Percentiles rank a stretch among this genome's conserved stretches.
These are phyloP conservation scores for Ophiostoma piceae DNA, from an alignment of 2,329 filamentous ascomycete genomes.

Conservation along the genomic window DNA sequence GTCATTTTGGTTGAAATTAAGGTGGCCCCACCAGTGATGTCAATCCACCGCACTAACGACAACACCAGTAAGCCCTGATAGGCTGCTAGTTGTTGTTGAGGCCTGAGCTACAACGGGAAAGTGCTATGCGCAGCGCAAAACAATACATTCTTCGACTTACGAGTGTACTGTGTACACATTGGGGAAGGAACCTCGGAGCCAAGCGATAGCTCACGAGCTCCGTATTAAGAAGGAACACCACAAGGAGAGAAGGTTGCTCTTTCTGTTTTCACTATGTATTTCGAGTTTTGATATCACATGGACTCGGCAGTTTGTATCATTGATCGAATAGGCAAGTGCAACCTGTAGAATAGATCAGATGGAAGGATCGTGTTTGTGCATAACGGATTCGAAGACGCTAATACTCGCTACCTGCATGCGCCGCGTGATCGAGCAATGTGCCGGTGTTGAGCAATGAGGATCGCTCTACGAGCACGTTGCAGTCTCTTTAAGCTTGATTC, in stretches of 20 bases:
- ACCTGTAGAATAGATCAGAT: neutral
- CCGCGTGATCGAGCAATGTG: neutral
- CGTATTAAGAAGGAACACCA: neutral
- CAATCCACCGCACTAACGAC: constrained; percentile 8
- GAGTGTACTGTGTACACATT: neutral
- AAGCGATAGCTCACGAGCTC: neutral
- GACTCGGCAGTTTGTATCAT: neutral
- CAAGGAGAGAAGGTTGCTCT: neutral
- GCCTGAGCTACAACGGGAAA: neutral
- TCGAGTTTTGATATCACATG: neutral
- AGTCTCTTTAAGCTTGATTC: neutral
- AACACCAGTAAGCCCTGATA: constrained; percentile 9
- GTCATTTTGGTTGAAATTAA: constrained; percentile 21
- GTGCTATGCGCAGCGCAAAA: neutral
- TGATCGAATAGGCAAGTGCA: neutral
- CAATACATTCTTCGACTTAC: neutral
- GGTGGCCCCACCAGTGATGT: constrained; percentile 26
- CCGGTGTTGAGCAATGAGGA: neutral
- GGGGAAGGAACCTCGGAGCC: neutral
- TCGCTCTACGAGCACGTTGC: neutral
- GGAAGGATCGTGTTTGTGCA: constrained; percentile 1
- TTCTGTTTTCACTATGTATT: neutral
- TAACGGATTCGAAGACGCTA: neutral
- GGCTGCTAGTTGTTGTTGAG: constrained; percentile 9
- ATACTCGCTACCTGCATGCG: neutral